Evolutionary conservation across 306 rosid species (phyloP).

Genomic region (Trifolium subterraneum): DNA sequence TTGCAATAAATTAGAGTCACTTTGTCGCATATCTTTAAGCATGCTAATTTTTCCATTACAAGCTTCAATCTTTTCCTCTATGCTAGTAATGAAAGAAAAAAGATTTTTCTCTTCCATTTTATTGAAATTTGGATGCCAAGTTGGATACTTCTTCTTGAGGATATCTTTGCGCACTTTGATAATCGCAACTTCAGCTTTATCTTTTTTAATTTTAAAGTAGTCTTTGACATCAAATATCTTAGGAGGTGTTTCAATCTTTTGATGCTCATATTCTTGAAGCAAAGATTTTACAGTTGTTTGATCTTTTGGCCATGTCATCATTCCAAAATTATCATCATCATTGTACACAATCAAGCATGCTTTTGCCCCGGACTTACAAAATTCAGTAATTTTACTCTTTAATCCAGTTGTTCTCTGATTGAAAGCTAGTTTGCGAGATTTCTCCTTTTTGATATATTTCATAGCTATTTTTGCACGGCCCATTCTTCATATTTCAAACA

Average conservation of each 20-base stretch:
- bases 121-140: slow-evolving; percentile 30
- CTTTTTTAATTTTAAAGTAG: slow-evolving; percentile 31
- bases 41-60: slow-evolving; percentile 1
- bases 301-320: slow-evolving; percentile 8
- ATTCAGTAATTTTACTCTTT: background rate
- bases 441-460: background rate
- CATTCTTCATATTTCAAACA: slow-evolving; percentile 25
- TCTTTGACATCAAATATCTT: slow-evolving; percentile 1
- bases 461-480: slow-evolving; percentile 22
- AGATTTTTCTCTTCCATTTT: slow-evolving; percentile 10
- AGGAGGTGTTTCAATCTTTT: background rate
- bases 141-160: slow-evolving; percentile 33
- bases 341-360: slow-evolving; percentile 17
- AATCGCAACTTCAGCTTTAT: slow-evolving; percentile 18
- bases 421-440: slow-evolving; percentile 6
- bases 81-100: background rate
- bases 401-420: slow-evolving; percentile 34
- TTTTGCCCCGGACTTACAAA: background rate
- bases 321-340: background rate
- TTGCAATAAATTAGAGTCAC: background rate
- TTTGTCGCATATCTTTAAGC: slow-evolving; percentile 25
- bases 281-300: background rate
- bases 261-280: background rate
- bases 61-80: slow-evolving; percentile 39
- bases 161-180: slow-evolving; percentile 9